Evolutionary conservation across 495 filamentous ascomycete species (phyloP), one percentile per base, ranked within the genome.

Genomic region (Talaromyces stipitatus): DNA sequence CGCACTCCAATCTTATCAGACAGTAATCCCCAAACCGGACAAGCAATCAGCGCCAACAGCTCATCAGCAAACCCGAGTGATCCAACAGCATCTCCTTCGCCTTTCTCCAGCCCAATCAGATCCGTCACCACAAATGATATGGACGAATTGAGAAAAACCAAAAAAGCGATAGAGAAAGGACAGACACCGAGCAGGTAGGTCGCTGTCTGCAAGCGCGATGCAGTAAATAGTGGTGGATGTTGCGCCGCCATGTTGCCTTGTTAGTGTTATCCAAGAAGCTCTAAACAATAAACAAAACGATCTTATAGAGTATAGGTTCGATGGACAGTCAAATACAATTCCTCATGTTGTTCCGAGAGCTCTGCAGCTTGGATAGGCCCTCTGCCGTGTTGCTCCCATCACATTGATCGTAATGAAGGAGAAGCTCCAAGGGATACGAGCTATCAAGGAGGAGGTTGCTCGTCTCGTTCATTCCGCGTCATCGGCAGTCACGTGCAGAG

Each of bases 41-140:
- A 97, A 3, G 94, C 94, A 23, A 91, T 78, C 56, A 99, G 78
- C 3, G 90, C 94, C 26, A 97, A 85, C 43, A 97, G 62, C 71
- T 99, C 94, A 76, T 99, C 94, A 1, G 87, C 92, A 71, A 99
- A 97, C 29, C 94, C 94, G 30, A 99, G 78, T 1, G 92, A 97
- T 22, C 94, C 94, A 18, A 96, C 91, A 3, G 90, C 85, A 75
- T 96, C 85, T 28, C 94, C 94, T 26, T 96, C 89, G 51, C 83
- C 81, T 47, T 84, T 69, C 62, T 81, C 82, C 36, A 90, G 74
- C 47, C 89, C 89, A 55, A 99, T 84, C 33, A 95, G 76, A 69
- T 96, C 88, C 7, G 91, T 96, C 60, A 97, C 87, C 52, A 97
- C 90, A 71, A 97, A 99, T 29, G 90, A 92, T 56, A 97, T 77